Evolutionary conservation across 1,139 yeast species (phyloP).

Genomic region (Lodderomyces parapsilosis): DNA sequence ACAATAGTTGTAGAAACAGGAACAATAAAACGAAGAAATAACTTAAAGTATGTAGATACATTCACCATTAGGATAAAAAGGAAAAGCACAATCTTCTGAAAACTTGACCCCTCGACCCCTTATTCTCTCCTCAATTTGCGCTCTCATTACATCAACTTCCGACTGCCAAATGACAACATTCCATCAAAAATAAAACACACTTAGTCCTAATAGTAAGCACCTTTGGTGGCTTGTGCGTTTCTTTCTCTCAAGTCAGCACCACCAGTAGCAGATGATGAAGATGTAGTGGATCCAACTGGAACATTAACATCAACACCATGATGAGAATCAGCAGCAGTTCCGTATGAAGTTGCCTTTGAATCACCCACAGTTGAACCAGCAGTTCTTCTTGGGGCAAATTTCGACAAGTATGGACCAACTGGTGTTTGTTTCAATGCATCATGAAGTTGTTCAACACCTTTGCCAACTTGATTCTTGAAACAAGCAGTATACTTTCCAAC

Average conservation of each 20-base stretch:
- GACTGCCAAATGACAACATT: not conserved
- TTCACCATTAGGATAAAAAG: not conserved
- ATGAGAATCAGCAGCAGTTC: slow-evolving; percentile 22
- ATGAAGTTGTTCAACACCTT: slow-evolving; percentile 43
- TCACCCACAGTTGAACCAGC: slow-evolving; percentile 69
- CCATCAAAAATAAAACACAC: not conserved
- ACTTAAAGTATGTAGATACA: slow-evolving; percentile 1
- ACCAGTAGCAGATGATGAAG: slow-evolving; percentile 28
- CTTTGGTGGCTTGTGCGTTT: not conserved
- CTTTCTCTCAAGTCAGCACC: slow-evolving; percentile 23
- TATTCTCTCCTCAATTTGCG: not conserved
- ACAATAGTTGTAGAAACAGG: no score
- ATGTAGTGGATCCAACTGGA: slow-evolving; percentile 19
- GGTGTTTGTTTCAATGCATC: slow-evolving; percentile 56
- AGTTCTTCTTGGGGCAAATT: slow-evolving; percentile 67
- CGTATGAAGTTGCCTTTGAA: slow-evolving; percentile 31
- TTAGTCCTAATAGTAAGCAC: not conserved
- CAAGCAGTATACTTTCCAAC: slow-evolving; percentile 56
- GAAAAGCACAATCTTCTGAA: no score
- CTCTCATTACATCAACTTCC: no score
- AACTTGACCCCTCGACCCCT: not conserved
- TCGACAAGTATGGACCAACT: slow-evolving; percentile 54
- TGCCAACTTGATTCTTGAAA: slow-evolving; percentile 57
- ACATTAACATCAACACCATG: slow-evolving; percentile 11
- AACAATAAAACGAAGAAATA: no score